Evolutionary conservation across 148 eudicot species (phyloP), one percentile per base, ranked within the genome.

Genomic region (Persicaria tinctoria): DNA sequence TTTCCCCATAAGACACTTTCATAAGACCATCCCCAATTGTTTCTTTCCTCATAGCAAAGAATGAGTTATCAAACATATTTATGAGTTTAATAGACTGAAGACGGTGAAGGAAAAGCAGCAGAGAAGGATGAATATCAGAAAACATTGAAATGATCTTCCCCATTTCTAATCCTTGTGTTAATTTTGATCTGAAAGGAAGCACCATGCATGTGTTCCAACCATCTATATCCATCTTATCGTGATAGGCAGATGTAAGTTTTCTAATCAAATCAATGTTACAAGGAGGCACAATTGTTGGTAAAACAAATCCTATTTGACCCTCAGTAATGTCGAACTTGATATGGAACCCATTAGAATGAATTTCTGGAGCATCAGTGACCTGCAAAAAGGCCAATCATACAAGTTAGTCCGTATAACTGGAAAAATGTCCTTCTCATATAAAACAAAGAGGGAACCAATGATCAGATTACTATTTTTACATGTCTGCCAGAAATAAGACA

Each of bases 301-400:
- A 80, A 75, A 95, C 94, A 88, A 92, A 95, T 73, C 99, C 99
- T 79, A 95, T 95, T 83, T 92, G 92, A 80, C 94, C 99, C 82
- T 88, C 90, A 57, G 86, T 81, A 73, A 86, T 85, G 80, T 95
- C 97, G 85, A 95, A 95, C 86, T 95, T 95, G 54, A 95, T 86
- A 85, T 95, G 96, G 78, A 89, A 92, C 76, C 99, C 97, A 76
- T 95, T 95, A 77, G 97, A 95, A 78, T 95, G 99, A 74, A 95
- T 95, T 84, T 95, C 97, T 6, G 99, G 99, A 79, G 99, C 96
- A 92, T 95, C 97, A 64, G 97, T 89, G 60, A 95, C 89, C 99
- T 95, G 84, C 68, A 83, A 44, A 72, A 78, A 79, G 70, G 83
- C 14, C 79, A 78, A 75, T 3, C 6, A 74, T 64, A 13, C 38